Evolutionary conservation across 1,284 basidiomycete genomes (phyloP), one percentile per base, ranked within the genome.

Genomic region (Microbotryum saponariae): DNA sequence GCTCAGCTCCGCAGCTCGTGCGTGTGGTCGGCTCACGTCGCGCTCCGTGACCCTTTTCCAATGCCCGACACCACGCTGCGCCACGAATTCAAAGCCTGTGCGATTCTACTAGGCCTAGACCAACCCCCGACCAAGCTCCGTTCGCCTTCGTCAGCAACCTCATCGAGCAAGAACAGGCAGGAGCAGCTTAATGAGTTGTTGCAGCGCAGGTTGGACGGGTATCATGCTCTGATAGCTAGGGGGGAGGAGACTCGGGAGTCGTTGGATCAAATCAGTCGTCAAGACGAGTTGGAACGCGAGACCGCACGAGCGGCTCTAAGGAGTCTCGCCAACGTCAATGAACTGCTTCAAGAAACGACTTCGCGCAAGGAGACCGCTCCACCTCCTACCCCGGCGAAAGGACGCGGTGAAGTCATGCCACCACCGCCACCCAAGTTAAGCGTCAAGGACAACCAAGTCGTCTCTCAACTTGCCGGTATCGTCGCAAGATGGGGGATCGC

Each of bases 401-500:
- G 14, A 16, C 21, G n/a, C n/a, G n/a, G 5, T 10, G 45, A n/a
- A 37, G 23, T 55, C 3, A 8, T 10, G 31, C 51, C 58, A 4
- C 51, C 58, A 4, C 37, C 53, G 3, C 54, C 56, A 16, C 69
- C 56, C 18, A 2, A 60, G 18, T 72, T 69, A 42, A 65, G 70
- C 25, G 37, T 60, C 18, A 51, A 54, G 31, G 68, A 72, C 44
- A 54, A 31, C 33, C 69, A 70, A 23, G 51, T 59, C 9, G 46
- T 72, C 33, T 47, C 51, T 3, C 58, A 61, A 49, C 62, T 71
- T 20, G 60, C 57, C 2, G 66, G 60, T 16, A 44, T 72, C 51
- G 55, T 68, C 20, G 63, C 57, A 21, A 48, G 66, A 21, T 72
- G 71, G 71, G 65, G 61, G 2, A n/a, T 72, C 21, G 61, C 51